phyloP scores from a whole-genome alignment of 2,329 filamentous ascomycete species.

The Aureobasidium uvarum region DNA sequence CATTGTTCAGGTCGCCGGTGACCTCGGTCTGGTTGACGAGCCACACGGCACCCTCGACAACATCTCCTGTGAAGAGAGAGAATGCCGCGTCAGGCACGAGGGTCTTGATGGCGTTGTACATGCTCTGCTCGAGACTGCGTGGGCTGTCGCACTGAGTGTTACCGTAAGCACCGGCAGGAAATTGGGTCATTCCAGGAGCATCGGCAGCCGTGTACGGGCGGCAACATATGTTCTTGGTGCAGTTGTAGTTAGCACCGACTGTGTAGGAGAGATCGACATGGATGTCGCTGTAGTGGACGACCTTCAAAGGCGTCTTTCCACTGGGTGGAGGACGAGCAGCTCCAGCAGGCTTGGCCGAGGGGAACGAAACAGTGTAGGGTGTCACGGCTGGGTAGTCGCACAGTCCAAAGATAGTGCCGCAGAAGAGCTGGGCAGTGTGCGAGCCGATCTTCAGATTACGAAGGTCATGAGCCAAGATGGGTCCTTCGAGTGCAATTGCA shows the following conservation, averaged over 20 bases:
- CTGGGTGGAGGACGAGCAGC: constrained; percentile 46
- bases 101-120: constrained; percentile 46
- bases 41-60: constrained; percentile 54
- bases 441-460: constrained; percentile 51
- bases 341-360: constrained; percentile 42
- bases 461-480: constrained; percentile 53
- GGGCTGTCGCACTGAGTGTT: constrained; percentile 57
- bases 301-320: constrained; percentile 50
- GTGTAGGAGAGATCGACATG: constrained; percentile 59
- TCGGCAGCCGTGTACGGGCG: constrained; percentile 52
- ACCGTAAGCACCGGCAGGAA: constrained; percentile 54
- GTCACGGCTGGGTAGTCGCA: constrained; percentile 52
- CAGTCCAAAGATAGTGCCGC: constrained; percentile 54
- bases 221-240: constrained; percentile 61
- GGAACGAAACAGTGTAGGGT: constrained; percentile 47
- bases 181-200: constrained; percentile 49
- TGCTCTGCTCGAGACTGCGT: constrained; percentile 53
- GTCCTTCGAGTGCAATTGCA: constrained; percentile 53
- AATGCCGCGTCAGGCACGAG: constrained; percentile 50
- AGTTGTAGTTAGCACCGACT: constrained; percentile 54
- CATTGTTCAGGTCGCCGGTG: constrained; percentile 43
- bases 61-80: constrained; percentile 60
- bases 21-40: constrained; percentile 39
- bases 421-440: constrained; percentile 53
- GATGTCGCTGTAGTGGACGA: constrained; percentile 61